Base-by-base conservation (phyloP, 1,284 basidiomycete species). In the Waitea zeae region DNA sequence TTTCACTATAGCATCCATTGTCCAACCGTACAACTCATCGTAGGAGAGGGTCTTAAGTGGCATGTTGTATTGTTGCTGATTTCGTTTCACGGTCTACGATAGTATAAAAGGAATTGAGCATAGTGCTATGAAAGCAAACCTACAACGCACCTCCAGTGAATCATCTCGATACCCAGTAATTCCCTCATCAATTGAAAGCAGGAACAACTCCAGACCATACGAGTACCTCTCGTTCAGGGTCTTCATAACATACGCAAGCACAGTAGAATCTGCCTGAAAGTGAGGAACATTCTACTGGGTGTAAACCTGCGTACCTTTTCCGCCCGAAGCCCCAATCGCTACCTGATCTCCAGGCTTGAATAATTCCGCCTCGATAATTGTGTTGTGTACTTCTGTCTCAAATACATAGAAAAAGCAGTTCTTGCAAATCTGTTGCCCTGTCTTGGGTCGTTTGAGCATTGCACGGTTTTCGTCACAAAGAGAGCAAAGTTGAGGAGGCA, bases 111-210 rank as follows among this genome's bases (percentile, higher is more conserved):
- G 9, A n/a, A 12, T 12, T 3, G 20, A 14, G 17, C 24, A 31
- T 17, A 19, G 6, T 20, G 35, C 17, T n/a, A 2, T 27, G 34
- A n/a, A n/a, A n/a, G n/a, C n/a, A n/a, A n/a, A n/a, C n/a, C n/a
- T n/a, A n/a, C n/a, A 19, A 45, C 66, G 34, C 39, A 87, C 89
- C 65, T 97, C 90, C 3, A 99, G 61, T 1, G 90, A 96, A 51
- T 97, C 95, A 51, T 99, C 95, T 38, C 93, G 70, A 53, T 99
- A 99, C 1, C 93, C 93, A 9, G 88, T 93, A 47, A 98, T 99
- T 0, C 93, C 93, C 54, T 99, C 95, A 51, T 99, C 95, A 52
- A 99, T 97, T 1, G 90, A 96, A 36, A 99, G 68, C 17, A 99
- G 61, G 52, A 86, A 93, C 15, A 99, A 59, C 33, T 95, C 77